phyloP scores from a whole-genome alignment of 2,329 filamentous ascomycete species.

The Fusarium sulawesiense region DNA sequence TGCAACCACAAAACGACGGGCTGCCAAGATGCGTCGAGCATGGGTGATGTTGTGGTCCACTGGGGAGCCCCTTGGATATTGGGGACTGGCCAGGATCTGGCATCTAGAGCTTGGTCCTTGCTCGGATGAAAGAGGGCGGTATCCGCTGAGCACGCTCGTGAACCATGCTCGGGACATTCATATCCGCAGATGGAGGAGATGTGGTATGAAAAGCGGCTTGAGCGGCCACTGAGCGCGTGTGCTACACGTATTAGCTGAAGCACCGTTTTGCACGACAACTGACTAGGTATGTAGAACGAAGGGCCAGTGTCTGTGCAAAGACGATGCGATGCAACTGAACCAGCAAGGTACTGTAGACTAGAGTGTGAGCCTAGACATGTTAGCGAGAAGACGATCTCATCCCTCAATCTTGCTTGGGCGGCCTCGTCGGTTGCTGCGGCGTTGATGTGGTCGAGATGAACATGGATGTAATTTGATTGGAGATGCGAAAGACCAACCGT shows the following conservation, averaged over 20 bases:
- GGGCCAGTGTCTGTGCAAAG: conserved; percentile 16
- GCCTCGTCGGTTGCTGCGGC: conserved; percentile 28
- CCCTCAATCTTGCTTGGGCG: conserved; percentile 20
- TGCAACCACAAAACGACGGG: conserved; percentile 45
- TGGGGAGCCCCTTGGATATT: conserved; percentile 40
- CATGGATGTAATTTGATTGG: conserved; percentile 33
- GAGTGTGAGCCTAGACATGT: neutral
- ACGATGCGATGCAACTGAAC: conserved; percentile 4
- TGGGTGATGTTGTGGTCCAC: conserved; percentile 39
- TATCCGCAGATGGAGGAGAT: neutral
- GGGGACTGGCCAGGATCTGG: conserved; percentile 7
- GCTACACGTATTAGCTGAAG: conserved; percentile 7
- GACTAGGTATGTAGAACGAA: conserved; percentile 2
- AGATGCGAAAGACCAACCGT: conserved; percentile 32
- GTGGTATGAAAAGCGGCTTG: conserved; percentile 6
- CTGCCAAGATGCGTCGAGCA: conserved; percentile 41
- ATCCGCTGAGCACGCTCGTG: conserved; percentile 13
- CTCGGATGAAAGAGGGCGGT: conserved; percentile 28
- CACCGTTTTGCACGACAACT: conserved; percentile 7
- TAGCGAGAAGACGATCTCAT: conserved; percentile 17
- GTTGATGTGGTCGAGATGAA: conserved; percentile 25
- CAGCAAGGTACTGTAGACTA: conserved; percentile 5
- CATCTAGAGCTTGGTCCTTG: conserved; percentile 8
- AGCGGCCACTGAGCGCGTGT: conserved; percentile 1
- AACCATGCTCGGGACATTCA: neutral